phyloP scores from a whole-genome alignment of 306 rosid genomes.

The Medicago lupulina region DNA sequence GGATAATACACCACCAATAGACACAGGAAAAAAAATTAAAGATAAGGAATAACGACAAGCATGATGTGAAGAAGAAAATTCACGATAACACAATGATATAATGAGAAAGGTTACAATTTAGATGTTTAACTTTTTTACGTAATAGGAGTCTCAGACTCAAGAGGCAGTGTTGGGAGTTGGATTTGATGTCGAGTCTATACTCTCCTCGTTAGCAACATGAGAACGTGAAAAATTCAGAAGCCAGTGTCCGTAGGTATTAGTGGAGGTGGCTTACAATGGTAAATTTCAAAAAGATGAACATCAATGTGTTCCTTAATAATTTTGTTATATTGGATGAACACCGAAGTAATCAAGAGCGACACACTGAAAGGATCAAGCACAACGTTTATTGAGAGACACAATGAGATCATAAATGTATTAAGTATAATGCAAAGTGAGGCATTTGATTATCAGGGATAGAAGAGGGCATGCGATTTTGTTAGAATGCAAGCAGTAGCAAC shows the following conservation, averaged over 20 bases:
- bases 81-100: neutral
- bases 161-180: neutral
- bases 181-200: neutral
- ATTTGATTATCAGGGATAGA: neutral
- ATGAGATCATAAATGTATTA: neutral
- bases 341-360: neutral
- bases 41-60: neutral
- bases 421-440: neutral
- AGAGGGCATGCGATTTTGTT: neutral
- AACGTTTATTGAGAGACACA: neutral
- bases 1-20: slow-evolving; percentile 6
- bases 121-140: neutral
- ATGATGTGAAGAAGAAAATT: neutral
- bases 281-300: neutral
- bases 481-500: neutral
- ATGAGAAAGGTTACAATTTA: neutral
- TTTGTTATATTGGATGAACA: neutral
- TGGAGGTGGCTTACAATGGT: neutral
- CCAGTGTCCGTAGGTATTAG: neutral
- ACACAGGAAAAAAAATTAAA: neutral
- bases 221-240: neutral
- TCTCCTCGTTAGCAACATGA: neutral
- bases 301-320: neutral
- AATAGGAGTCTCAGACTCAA: neutral
- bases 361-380: neutral